phyloP scores from a whole-genome alignment of 2,329 filamentous ascomycete species.

The Penicillium digitatum region DNA sequence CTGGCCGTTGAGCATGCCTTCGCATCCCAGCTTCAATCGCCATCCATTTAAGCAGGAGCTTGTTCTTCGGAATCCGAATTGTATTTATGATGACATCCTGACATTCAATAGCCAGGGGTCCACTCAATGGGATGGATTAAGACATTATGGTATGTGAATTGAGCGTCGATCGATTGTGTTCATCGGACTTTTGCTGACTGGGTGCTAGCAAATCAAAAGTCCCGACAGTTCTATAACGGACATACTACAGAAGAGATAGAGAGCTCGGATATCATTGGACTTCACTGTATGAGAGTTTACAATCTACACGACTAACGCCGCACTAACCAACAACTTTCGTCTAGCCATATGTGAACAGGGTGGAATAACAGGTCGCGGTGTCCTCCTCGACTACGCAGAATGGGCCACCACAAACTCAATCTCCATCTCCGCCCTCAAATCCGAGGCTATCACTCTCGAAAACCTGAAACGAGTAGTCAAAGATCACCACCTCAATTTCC shows the following conservation, averaged over 20 bases:
- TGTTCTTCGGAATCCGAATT: constrained; percentile 18
- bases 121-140: constrained; percentile 26
- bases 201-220: constrained; percentile 18
- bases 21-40: constrained; percentile 24
- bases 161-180: no score
- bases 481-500: constrained; percentile 17
- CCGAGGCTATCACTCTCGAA: constrained; percentile 16
- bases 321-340: neutral
- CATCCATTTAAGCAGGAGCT: constrained; percentile 23
- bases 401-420: constrained; percentile 19
- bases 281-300: constrained; percentile 14
- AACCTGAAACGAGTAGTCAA: constrained; percentile 14
- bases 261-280: constrained; percentile 18
- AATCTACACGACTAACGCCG: neutral
- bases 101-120: constrained; percentile 24
- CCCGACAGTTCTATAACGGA: constrained; percentile 22
- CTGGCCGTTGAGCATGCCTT: constrained; percentile 24
- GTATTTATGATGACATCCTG: constrained; percentile 23
- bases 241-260: constrained; percentile 22
- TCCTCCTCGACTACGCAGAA: constrained; percentile 23
- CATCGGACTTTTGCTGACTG: neutral
- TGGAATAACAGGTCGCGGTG: constrained; percentile 22
- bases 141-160: constrained; percentile 20
- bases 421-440: constrained; percentile 18
- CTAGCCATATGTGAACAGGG: constrained; percentile 21